Evolutionary conservation across 805 yeast genomes (phyloP).

Genomic region (Barnettozyma wickerhamii): DNA sequence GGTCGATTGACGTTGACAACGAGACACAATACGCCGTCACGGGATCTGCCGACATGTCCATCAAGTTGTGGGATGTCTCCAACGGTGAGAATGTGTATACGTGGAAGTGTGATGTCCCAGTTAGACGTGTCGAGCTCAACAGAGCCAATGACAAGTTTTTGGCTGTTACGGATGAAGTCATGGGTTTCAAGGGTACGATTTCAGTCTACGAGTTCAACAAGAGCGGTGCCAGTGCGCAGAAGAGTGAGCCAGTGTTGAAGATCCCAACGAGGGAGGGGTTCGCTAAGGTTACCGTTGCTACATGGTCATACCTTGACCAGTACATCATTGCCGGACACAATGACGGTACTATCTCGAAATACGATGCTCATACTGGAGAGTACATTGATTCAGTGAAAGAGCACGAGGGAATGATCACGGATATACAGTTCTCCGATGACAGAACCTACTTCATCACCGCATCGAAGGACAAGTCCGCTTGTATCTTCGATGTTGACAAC

Average conservation of each 20-base stretch:
- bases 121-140: slow-evolving; percentile 82
- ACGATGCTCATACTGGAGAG: slow-evolving; percentile 73
- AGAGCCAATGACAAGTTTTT: slow-evolving; percentile 66
- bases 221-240: slow-evolving; percentile 44
- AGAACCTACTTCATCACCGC: slow-evolving; percentile 86
- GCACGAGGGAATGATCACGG: slow-evolving; percentile 80
- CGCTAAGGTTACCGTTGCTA: slow-evolving; percentile 73
- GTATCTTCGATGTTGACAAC: slow-evolving; percentile 72
- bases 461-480: slow-evolving; percentile 86
- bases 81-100: slow-evolving; percentile 73
- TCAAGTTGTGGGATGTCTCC: slow-evolving; percentile 78
- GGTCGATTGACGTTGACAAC: slow-evolving; percentile 85
- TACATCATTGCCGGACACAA: slow-evolving; percentile 83
- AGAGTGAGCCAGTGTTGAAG: slow-evolving; percentile 50
- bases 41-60: slow-evolving; percentile 85
- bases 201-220: slow-evolving; percentile 59
- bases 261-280: slow-evolving; percentile 59
- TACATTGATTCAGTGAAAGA: slow-evolving; percentile 51
- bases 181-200: slow-evolving; percentile 83
- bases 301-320: slow-evolving; percentile 76
- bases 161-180: slow-evolving; percentile 84
- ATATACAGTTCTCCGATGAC: slow-evolving; percentile 86
- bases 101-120: slow-evolving; percentile 80
- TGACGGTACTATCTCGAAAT: slow-evolving; percentile 81
- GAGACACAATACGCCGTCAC: slow-evolving; percentile 70